Conservation (phyloP, 306 rosid genomes). For the Quercus wislizeni region DNA sequence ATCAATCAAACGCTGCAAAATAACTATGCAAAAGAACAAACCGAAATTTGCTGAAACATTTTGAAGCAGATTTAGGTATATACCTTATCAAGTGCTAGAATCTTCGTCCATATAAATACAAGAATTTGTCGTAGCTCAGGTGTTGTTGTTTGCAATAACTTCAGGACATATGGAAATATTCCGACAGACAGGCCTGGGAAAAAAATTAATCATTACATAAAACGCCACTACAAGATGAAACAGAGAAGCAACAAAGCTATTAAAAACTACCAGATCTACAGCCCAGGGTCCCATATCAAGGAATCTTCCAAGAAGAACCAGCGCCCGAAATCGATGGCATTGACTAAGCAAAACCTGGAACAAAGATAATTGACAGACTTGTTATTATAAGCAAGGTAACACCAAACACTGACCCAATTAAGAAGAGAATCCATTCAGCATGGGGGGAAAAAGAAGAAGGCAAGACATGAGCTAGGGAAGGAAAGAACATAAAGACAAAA, state of each 20-base stretch:
- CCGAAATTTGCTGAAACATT: not conserved
- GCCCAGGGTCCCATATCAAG: conserved; percentile 99
- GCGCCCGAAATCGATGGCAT: conserved; percentile 88
- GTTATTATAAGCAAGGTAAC: conserved; percentile 24
- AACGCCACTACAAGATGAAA: conserved; percentile 8
- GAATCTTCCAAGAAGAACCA: conserved; percentile 92
- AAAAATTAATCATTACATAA: conserved; percentile 16
- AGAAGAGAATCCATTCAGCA: conserved; percentile 2
- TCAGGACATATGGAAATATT: conserved; percentile 95
- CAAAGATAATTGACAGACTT: conserved; percentile 8
- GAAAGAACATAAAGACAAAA: not conserved
- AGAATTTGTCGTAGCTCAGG: conserved; percentile 94
- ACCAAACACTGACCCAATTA: conserved; percentile 2
- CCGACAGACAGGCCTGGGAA: conserved; percentile 91
- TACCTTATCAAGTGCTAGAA: conserved; percentile 99
- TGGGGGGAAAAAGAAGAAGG: not conserved
- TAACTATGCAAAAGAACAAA: not conserved
- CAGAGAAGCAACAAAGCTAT: not conserved
- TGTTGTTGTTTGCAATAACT: conserved; percentile 91
- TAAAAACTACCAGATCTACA: conserved; percentile 77
- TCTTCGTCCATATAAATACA: conserved; percentile 97
- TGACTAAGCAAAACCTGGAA: conserved; percentile 94
- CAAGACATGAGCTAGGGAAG: not conserved
- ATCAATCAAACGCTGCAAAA: no score
- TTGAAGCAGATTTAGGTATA: conserved; percentile 25